Evolutionary conservation across 192 early-diverging fungal genomes (phyloP).

Genomic region (Rhizophagus clarus): DNA sequence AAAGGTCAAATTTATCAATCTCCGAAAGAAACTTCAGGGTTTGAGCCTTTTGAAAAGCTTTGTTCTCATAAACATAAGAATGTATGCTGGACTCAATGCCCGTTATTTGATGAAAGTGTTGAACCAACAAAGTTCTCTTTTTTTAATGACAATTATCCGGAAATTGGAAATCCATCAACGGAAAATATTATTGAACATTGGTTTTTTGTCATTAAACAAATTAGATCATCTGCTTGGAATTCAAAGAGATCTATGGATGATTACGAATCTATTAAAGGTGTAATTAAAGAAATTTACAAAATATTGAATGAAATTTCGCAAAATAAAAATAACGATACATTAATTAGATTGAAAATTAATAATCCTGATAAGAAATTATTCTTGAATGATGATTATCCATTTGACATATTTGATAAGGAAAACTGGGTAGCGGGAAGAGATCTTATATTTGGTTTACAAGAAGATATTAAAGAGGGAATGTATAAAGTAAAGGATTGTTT

Average conservation of each 20-base stretch:
- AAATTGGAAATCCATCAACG: neutral
- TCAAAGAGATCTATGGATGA: neutral
- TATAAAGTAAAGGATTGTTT: neutral
- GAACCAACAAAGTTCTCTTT: neutral
- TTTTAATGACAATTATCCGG: neutral
- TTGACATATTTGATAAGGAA: neutral
- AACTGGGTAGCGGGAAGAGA: neutral
- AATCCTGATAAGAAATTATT: neutral
- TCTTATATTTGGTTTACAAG: neutral
- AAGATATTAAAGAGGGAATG: neutral
- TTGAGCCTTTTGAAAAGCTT: neutral
- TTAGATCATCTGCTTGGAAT: neutral
- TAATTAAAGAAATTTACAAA: neutral
- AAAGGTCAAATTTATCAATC: neutral
- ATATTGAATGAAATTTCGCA: neutral
- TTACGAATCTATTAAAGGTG: neutral
- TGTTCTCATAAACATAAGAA: neutral
- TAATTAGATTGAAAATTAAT: neutral
- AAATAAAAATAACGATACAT: neutral
- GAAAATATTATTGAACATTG: too few relatives aligned
- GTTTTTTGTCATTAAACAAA: neutral
- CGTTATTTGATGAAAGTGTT: neutral
- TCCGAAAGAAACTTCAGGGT: neutral
- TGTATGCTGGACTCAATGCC: neutral
- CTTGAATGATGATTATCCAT: neutral